These are phyloP conservation scores for Amanita rubescens DNA, from an alignment of 768 basidiomycete species.

Conservation along the genomic window DNA sequence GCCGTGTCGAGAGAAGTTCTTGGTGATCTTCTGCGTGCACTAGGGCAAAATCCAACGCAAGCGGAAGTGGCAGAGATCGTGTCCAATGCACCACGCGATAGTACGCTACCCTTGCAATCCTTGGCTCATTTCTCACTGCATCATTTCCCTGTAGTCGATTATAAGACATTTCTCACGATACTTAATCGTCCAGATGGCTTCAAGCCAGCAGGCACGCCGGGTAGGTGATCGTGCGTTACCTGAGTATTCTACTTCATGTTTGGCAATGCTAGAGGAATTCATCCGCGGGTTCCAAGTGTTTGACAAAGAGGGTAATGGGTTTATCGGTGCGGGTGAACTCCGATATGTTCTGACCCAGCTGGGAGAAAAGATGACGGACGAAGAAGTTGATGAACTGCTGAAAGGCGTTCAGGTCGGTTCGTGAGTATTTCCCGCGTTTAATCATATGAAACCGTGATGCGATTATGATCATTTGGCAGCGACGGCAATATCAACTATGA, in stretches of 20 bases:
- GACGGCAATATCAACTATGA: constrained; percentile 98
- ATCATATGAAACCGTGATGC: background rate
- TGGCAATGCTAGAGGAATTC: constrained; percentile 74
- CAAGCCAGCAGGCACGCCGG: constrained; percentile 94
- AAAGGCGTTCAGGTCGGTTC: constrained; percentile 91
- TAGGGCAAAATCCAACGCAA: constrained; percentile 99
- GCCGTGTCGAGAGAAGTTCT: constrained; percentile 82
- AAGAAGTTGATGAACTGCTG: constrained; percentile 95
- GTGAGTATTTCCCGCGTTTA: constrained; percentile 38
- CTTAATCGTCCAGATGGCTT: constrained; percentile 94
- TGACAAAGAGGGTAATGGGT: constrained; percentile 91
- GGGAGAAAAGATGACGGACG: constrained; percentile 97
- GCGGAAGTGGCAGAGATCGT: constrained; percentile 89
- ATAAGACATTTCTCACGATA: constrained; percentile 84
- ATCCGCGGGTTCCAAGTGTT: constrained; percentile 99
- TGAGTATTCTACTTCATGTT: background rate
- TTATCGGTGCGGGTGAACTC: constrained; percentile 86
- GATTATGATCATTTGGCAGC: constrained; percentile 30
- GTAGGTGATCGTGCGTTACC: constrained; percentile 28
- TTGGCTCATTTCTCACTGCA: background rate
- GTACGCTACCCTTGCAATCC: constrained; percentile 28
- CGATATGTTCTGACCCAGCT: constrained; percentile 93
- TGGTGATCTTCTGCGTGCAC: constrained; percentile 86
- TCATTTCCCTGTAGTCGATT: constrained; percentile 57
- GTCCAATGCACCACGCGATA: constrained; percentile 63